phyloP scores from a whole-genome alignment of 2,329 filamentous ascomycete genomes.

The Elsinoe perseae region DNA sequence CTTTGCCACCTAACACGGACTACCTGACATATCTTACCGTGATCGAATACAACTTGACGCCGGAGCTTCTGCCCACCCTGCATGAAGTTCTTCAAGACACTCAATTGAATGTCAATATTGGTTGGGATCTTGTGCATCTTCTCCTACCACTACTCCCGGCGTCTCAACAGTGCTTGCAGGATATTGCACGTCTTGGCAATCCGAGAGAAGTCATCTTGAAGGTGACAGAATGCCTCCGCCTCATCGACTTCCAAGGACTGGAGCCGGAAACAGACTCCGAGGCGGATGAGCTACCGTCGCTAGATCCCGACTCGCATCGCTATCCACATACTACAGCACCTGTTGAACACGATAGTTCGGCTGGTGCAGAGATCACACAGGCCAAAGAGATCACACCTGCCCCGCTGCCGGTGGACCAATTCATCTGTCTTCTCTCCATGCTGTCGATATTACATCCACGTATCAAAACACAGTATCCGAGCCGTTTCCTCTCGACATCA shows the following conservation, averaged over 20 bases:
- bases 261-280: conserved; percentile 53
- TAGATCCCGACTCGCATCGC: conserved; percentile 19
- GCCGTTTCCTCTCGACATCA: conserved; percentile 69
- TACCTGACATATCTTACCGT: conserved; percentile 71
- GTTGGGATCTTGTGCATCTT: conserved; percentile 75
- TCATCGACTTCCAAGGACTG: conserved; percentile 43
- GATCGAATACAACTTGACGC: conserved; percentile 62
- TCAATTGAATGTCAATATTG: conserved; percentile 64
- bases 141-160: conserved; percentile 58
- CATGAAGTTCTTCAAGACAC: conserved; percentile 62
- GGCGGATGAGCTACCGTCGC: conserved; percentile 27
- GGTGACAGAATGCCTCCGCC: conserved; percentile 63
- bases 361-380: conserved; percentile 21
- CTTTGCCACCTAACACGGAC: conserved; percentile 57
- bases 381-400: conserved; percentile 28
- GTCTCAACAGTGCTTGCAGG: conserved; percentile 63
- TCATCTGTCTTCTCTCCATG: conserved; percentile 63
- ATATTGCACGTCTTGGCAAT: conserved; percentile 69
- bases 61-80: conserved; percentile 58
- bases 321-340: conserved; percentile 26
- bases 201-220: conserved; percentile 76
- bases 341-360: conserved; percentile 16
- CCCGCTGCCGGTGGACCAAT: conserved; percentile 46
- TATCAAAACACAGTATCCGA: conserved; percentile 70
- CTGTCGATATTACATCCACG: conserved; percentile 64